Base-by-base conservation (phyloP, 129 eudicot genomes). In the Centrapalus pauciflorus region DNA sequence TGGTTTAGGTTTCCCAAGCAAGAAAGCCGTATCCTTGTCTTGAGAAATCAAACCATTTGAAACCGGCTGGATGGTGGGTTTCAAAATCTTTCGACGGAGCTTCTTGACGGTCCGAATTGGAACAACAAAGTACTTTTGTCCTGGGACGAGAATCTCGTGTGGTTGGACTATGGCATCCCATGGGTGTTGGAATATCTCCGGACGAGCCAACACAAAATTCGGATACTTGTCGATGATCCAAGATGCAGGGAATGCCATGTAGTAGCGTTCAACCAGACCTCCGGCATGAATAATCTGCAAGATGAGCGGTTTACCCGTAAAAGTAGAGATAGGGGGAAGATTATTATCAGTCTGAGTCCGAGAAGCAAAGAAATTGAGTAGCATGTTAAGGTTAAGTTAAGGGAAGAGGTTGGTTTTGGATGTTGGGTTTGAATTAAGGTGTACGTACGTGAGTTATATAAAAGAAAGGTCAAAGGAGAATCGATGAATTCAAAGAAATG, bases 221-320 rank as follows among this genome's bases (percentile, higher is more conserved):
- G 90, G 95, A 71, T 87, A 63, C 71, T 84, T 81, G 1, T 79
- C 79, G 24, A 87, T 79, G 65, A 84, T 84, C 79, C 76, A 46
- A 5, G 75, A 7, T 6, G 95, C 95, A 11, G 90, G 90, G 4
- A 79, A 50, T 17, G 95, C 95, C 95, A 87, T 87, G 83, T 81
- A 84, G 75, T 84, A 68, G 45, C 64, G 66, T 20, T 87, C 95
- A n/a, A 64, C 69, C 1, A 5, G 28, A 4, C 95, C 90, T 28
- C 95, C 90, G 5, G 79, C 82, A 72, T 84, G 90, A 54, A 87
- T 67, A 62, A 87, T 84, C 86, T 82, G 74, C 67, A 87, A 38
- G 72, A 88, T 74, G 59, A 77, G 65, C 1, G 79, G 72, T 57
- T 45, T 50, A 37, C 65, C 77, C n/a, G 41, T 43, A 11, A 5